phyloP scores from a whole-genome alignment of 495 filamentous ascomycete species.

The Penicillium coprophilum region DNA sequence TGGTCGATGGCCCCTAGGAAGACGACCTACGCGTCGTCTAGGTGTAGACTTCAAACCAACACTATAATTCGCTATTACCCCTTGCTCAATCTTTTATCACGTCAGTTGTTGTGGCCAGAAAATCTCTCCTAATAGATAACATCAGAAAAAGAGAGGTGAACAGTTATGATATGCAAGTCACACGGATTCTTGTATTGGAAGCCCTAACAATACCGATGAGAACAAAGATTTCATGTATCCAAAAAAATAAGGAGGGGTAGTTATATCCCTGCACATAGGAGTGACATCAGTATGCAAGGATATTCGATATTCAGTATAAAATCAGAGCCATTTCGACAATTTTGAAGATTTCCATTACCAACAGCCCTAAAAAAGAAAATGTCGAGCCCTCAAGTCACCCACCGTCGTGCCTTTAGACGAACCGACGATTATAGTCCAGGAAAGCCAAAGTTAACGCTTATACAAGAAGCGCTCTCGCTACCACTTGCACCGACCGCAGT shows the following conservation, averaged over 20 bases:
- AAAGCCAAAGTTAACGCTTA: slow-evolving; percentile 25
- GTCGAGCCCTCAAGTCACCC: slow-evolving; percentile 1
- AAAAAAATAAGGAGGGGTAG: neutral
- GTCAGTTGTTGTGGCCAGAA: no score
- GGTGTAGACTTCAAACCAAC: no score
- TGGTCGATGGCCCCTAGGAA: no score
- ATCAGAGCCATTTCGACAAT: neutral
- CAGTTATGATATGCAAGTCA: no score
- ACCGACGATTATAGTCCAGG: slow-evolving; percentile 33
- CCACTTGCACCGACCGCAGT: slow-evolving; percentile 31
- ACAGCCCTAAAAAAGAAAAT: neutral
- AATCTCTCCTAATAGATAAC: no score
- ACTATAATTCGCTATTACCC: no score
- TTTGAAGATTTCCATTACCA: neutral
- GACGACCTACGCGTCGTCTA: no score
- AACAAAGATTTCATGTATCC: neutral
- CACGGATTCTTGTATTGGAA: no score
- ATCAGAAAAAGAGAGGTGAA: no score
- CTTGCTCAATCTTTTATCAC: no score
- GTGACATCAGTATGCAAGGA: neutral
- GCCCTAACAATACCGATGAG: no score
- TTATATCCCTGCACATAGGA: neutral
- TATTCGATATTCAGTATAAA: neutral
- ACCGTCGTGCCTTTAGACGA: slow-evolving; percentile 28
- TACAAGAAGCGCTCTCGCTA: slow-evolving; percentile 20